phyloP scores from a whole-genome alignment of 129 eudicot species.

The Centella asiatica region DNA sequence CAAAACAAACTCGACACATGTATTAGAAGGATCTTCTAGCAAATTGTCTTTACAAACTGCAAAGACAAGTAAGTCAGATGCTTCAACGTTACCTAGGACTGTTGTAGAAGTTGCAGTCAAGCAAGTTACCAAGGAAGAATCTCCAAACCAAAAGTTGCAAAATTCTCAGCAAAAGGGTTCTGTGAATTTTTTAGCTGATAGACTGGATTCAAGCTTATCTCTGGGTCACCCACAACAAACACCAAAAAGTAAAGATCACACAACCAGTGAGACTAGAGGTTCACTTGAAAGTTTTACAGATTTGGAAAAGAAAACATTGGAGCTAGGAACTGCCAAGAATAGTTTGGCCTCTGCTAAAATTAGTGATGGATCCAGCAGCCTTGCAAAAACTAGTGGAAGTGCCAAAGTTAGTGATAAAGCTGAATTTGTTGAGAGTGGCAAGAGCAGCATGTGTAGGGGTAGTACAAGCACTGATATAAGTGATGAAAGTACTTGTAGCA shows the following conservation, averaged over 20 bases:
- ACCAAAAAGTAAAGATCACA: slow-evolving; percentile 4
- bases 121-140: slow-evolving; percentile 12
- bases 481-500: slow-evolving; percentile 75
- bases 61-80: slow-evolving; percentile 27
- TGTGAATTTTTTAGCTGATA: slow-evolving; percentile 29
- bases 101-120: slow-evolving; percentile 13
- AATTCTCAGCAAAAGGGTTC: slow-evolving; percentile 20
- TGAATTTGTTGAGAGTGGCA: slow-evolving; percentile 62
- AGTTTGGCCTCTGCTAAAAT: slow-evolving; percentile 30
- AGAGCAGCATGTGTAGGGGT: slow-evolving; percentile 66
- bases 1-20: slow-evolving; percentile 25
- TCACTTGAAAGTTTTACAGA: slow-evolving; percentile 22
- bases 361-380: slow-evolving; percentile 36
- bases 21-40: slow-evolving; percentile 28
- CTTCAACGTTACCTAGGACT: slow-evolving; percentile 22
- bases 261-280: slow-evolving; percentile 13
- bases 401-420: slow-evolving; percentile 34
- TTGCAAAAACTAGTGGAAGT: slow-evolving; percentile 43
- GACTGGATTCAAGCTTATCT: slow-evolving; percentile 34
- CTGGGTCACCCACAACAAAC: slow-evolving; percentile 23
- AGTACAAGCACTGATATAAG: slow-evolving; percentile 73
- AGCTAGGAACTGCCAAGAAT: slow-evolving; percentile 30
- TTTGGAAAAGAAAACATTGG: slow-evolving; percentile 30
- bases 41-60: slow-evolving; percentile 17
- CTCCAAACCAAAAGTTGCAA: slow-evolving; percentile 20